Conservation (phyloP, 2,329 filamentous ascomycete genomes). For the Fusarium neocosmosporiellum region DNA sequence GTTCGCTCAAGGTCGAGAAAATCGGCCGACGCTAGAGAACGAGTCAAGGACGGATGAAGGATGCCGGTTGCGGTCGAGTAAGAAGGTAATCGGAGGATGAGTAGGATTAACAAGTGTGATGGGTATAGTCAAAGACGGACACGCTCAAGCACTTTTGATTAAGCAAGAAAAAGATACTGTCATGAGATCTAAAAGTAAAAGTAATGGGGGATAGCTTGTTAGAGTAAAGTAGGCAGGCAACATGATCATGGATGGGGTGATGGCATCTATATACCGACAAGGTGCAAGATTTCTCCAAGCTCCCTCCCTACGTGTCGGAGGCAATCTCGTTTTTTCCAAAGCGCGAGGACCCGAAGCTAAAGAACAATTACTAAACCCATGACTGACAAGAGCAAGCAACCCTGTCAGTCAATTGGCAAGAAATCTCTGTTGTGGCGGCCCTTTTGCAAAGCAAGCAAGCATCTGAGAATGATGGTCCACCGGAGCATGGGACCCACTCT, state of each 20-base stretch:
- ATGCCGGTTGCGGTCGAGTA: constrained; percentile 9
- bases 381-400: not conserved
- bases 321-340: constrained; percentile 16
- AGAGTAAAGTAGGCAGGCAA: not conserved
- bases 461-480: constrained; percentile 7
- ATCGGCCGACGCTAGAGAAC: constrained; percentile 30
- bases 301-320: constrained; percentile 8
- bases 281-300: not conserved
- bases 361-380: constrained; percentile 25
- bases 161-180: not conserved
- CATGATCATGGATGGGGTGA: constrained; percentile 31
- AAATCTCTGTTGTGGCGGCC: constrained; percentile 27
- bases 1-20: constrained; percentile 6
- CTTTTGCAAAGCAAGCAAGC: not conserved
- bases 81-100: not conserved
- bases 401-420: not conserved
- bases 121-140: not conserved
- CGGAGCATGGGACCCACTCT: constrained; percentile 17
- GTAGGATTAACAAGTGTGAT: constrained; percentile 17
- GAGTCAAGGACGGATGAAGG: constrained; percentile 9
- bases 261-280: constrained; percentile 33
- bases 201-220: not conserved
- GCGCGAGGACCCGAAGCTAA: constrained; percentile 14
- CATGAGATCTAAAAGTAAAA: not conserved
- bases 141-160: constrained; percentile 1